These are phyloP conservation scores for Lentinus tigrinus DNA, from an alignment of 768 basidiomycete species.

Conservation along the genomic window DNA sequence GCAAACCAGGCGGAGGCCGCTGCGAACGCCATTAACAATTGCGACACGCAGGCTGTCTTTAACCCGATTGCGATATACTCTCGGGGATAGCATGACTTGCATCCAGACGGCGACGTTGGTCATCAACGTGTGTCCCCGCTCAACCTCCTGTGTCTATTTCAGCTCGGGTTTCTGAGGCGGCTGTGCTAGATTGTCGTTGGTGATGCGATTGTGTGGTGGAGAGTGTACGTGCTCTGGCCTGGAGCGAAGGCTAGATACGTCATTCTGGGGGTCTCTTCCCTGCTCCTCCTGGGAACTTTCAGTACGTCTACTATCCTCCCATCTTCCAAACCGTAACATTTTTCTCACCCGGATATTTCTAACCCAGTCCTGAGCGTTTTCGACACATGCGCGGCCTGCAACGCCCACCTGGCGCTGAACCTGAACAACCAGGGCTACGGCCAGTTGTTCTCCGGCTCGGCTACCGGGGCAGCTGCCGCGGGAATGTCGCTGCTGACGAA, in stretches of 20 bases:
- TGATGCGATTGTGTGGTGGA: constrained; percentile 4
- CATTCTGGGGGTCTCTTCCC: not conserved
- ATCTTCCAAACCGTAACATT: no score
- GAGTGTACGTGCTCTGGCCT: not conserved
- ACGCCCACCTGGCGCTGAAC: not conserved
- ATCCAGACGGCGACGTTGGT: not conserved
- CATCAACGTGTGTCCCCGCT: not conserved
- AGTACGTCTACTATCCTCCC: not conserved
- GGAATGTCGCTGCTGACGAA: not conserved
- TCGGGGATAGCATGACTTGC: not conserved
- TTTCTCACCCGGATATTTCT: no score
- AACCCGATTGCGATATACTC: not conserved
- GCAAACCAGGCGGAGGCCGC: not conserved
- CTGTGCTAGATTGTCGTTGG: no score
- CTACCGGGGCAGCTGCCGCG: not conserved
- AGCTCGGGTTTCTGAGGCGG: not conserved
- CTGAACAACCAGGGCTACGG: not conserved
- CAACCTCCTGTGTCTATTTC: no score
- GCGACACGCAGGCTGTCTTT: not conserved
- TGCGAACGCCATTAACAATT: not conserved
- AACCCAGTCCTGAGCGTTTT: not conserved
- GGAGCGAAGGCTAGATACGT: not conserved
- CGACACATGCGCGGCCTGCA: not conserved
- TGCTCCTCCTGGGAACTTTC: not conserved
- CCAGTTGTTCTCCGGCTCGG: not conserved